A percentile compares a stretch with the other conserved stretches of the same genome.
These are phyloP conservation scores for Heliamphora pulchella DNA, from an alignment of 179 eudicot genomes.

Conservation along the genomic window DNA sequence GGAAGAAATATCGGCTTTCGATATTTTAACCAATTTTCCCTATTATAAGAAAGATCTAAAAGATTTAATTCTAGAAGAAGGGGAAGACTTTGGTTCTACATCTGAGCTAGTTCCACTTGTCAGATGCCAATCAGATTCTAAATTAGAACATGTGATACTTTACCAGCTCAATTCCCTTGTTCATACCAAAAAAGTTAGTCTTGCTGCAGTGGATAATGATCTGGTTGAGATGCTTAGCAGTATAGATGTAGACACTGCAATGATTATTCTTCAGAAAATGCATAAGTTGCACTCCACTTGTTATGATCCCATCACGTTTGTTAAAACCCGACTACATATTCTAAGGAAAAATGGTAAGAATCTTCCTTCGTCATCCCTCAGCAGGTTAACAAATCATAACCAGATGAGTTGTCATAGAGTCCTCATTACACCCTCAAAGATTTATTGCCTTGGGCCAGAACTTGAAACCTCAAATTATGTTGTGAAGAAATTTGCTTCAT, in stretches of 20 bases:
- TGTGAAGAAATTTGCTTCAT: constrained; percentile 63
- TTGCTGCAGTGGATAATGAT: constrained; percentile 51
- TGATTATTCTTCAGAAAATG: constrained; percentile 54
- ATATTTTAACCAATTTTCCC: constrained; percentile 40
- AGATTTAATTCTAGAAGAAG: constrained; percentile 38
- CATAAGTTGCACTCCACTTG: constrained; percentile 51
- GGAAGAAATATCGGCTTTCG: constrained; percentile 34
- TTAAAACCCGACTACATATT: constrained; percentile 33
- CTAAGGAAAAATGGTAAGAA: constrained; percentile 34
- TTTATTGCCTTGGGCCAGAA: constrained; percentile 92
- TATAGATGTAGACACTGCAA: constrained; percentile 41
- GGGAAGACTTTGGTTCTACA: constrained; percentile 18
- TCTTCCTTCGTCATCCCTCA: constrained; percentile 33
- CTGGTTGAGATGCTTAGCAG: constrained; percentile 48
- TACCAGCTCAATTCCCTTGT: constrained; percentile 86
- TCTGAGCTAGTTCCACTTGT: constrained; percentile 68
- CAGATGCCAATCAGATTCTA: constrained; percentile 28
- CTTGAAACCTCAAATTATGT: constrained; percentile 81
- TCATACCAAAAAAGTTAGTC: constrained; percentile 70
- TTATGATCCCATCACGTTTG: constrained; percentile 67
- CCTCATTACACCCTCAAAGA: constrained; percentile 72
- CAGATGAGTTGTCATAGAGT: constrained; percentile 86
- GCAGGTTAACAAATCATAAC: constrained; percentile 41
- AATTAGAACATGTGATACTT: constrained; percentile 58
- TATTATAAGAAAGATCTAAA: constrained; percentile 16